Base-by-base conservation (phyloP, 2,329 filamentous ascomycete genomes). In the Sporothrix curviconia region DNA sequence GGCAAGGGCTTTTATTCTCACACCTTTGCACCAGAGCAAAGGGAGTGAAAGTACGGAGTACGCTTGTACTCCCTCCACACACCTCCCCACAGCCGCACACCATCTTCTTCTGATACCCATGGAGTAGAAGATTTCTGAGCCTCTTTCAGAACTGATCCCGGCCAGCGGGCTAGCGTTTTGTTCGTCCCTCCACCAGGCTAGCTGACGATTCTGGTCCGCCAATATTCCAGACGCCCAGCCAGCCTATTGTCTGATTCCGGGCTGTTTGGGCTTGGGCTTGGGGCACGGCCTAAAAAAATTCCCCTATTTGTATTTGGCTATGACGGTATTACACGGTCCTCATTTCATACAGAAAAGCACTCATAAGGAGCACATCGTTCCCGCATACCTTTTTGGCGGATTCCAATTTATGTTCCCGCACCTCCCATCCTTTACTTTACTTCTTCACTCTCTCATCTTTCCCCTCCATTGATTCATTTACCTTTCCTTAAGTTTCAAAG, bases 201-300 rank as follows among this genome's bases (percentile, higher is more conserved):
- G 43, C 34, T 49, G 43, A 56, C 40, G 43, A 49, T 28, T 15
- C 25, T 22, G 43, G 43, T 14, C 42, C 17, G 42, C 42, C 40
- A 37, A 37, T 56, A 47, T 47, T 55, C 37, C 24, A 42, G 28
- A 2, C 24, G 32, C 12, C 19, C 30, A n/a, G 42, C 9, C 11
- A 2, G 14, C 9, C 15, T 17, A 19, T 52, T n/a, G 28, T 15
- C 28, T 42, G 36, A 24, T 44, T 55, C 52, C 51, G 43, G 53
- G 44, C 52, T 59, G 57, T 59, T 55, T 59, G 46, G 46, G 30
- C 39, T 24, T n/a, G n/a, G n/a, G n/a, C n/a, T n/a, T n/a, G n/a
- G 24, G 7, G 46, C 43, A 42, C 43, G 52, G 51, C 25, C 28
- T 44, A 34, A 15, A 37, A 9, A 19, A 55, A n/a, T 6, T 9